Percentiles rank a stretch among this genome's conserved stretches.
Evolutionary conservation across 208 protist species (phyloP).

Genomic region (Trypanosoma lewisi): DNA sequence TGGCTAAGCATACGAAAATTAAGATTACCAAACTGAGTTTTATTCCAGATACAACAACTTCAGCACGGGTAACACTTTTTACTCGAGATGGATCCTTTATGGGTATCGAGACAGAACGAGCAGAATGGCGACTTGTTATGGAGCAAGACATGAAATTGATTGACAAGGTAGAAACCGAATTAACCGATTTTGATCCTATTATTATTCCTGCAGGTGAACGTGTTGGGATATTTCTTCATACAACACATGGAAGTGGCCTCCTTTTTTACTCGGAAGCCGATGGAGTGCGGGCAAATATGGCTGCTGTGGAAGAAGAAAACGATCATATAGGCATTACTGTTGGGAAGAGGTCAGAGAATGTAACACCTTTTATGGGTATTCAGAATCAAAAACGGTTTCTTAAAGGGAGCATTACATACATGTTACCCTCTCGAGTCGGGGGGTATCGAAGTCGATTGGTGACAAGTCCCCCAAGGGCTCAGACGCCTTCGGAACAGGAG

Average conservation of each 20-base stretch:
- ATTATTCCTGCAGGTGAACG: slow-evolving; percentile 57
- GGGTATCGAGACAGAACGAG: slow-evolving; percentile 51
- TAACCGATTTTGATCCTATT: slow-evolving; percentile 75
- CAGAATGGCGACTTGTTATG: slow-evolving; percentile 56
- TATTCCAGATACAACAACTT: slow-evolving; percentile 70
- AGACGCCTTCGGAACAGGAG: not conserved
- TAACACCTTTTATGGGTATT: slow-evolving; percentile 61
- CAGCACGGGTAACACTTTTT: slow-evolving; percentile 68
- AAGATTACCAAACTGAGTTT: slow-evolving; percentile 76
- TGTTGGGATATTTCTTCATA: slow-evolving; percentile 81
- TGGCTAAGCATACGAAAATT: slow-evolving; percentile 67
- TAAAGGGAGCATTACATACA: slow-evolving; percentile 83
- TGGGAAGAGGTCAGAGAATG: slow-evolving; percentile 82
- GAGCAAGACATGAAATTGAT: slow-evolving; percentile 51
- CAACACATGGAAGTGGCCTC: slow-evolving; percentile 75
- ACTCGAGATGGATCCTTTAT: slow-evolving; percentile 68
- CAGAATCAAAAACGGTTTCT: slow-evolving; percentile 75
- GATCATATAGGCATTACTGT: slow-evolving; percentile 85
- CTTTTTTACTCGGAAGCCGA: slow-evolving; percentile 83
- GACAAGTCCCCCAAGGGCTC: not conserved
- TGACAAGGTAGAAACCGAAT: slow-evolving; percentile 47
- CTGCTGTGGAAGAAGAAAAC: slow-evolving; percentile 74
- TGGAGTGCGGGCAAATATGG: slow-evolving; percentile 65
- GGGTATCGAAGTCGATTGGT: slow-evolving; percentile 30
- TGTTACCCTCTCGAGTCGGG: slow-evolving; percentile 46